These are phyloP conservation scores for Stereum hirsutum DNA, from an alignment of 1,284 basidiomycete genomes.

Conservation along the genomic window DNA sequence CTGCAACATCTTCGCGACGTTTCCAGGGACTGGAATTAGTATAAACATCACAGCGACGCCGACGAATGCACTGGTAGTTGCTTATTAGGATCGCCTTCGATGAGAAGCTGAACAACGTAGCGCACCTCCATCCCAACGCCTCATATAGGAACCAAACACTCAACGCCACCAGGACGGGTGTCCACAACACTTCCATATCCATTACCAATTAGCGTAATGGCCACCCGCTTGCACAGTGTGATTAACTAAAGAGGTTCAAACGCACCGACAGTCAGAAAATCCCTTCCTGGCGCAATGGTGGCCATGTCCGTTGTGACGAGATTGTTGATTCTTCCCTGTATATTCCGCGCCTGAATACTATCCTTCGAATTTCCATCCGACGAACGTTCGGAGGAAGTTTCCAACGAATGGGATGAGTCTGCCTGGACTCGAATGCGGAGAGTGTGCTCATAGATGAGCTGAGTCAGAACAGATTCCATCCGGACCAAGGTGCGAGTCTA, in stretches of 20 bases:
- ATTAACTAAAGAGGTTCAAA: no score
- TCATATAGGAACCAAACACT: constrained; percentile 33
- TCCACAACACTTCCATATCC: constrained; percentile 20
- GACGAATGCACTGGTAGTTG: constrained; percentile 36
- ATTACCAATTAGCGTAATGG: no score
- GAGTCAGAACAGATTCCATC: constrained; percentile 40
- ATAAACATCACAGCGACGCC: constrained; percentile 43
- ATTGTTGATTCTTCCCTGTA: constrained; percentile 44
- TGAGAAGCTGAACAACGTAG: background rate
- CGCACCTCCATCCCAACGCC: constrained; percentile 39
- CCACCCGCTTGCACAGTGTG: no score
- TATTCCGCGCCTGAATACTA: constrained; percentile 25
- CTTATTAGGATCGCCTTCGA: no score
- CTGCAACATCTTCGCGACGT: constrained; percentile 21
- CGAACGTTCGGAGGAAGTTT: no score
- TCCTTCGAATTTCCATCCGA: constrained; percentile 4
- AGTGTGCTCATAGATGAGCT: constrained; percentile 49
- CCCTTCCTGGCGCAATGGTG: constrained; percentile 24
- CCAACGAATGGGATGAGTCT: no score
- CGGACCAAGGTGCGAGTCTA: constrained; percentile 29
- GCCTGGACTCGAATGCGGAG: constrained; percentile 43
- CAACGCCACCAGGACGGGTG: constrained; percentile 26
- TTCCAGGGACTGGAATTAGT: constrained; percentile 42
- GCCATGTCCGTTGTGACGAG: constrained; percentile 25
- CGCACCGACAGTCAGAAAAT: no score